Base-by-base conservation (phyloP, 768 basidiomycete genomes). In the Lanmaoa pseudosensibilis region DNA sequence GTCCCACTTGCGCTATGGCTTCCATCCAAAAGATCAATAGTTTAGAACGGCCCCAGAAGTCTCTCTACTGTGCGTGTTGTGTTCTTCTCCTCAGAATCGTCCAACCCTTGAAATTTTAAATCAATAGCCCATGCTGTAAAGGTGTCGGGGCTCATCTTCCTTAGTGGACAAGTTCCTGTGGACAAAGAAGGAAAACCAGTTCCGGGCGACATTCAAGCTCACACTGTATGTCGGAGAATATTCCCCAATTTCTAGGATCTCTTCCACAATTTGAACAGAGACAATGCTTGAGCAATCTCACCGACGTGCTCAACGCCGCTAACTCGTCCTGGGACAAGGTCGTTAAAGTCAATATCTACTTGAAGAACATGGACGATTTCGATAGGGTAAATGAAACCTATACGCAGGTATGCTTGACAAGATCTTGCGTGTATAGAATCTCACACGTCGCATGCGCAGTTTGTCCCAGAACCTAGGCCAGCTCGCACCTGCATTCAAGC, bases 401-500 rank as follows among this genome's bases (percentile, higher is more conserved):
- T 60, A 80, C 76, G 52, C 76, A 81, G 75, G 83, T 80, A 55
- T 44, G 68, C 56, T 46, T 37, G 23, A 41, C 52, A 5, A 12
- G 18, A 34, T 21, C 37, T 43, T 23, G 37, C 9, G 18, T 36
- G 15, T 21, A 19, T 30, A 25, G 27, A 18, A 19, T 43, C 52
- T 46, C 27, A 61, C 30, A 30, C 39, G 44, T 16, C 12, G 23
- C 16, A 19, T 37, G 19, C 16, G 15, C 43, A 82, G 80, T 57
- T 81, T 10, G 64, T 82, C 30, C 82, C 82, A 0, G 73, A 67
- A 33, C 82, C 81, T 16, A 89, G 89, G 73, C 90, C 90, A 12
- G 83, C 88, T 9, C 74, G 89, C 52, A 88, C 87, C 10, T 87
- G 85, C 69, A 88, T 92, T 59, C 87, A 90, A 73, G 86, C 84